Base-by-base conservation (phyloP, 768 basidiomycete genomes). In the Xerocomus brunneocitrinus region DNA sequence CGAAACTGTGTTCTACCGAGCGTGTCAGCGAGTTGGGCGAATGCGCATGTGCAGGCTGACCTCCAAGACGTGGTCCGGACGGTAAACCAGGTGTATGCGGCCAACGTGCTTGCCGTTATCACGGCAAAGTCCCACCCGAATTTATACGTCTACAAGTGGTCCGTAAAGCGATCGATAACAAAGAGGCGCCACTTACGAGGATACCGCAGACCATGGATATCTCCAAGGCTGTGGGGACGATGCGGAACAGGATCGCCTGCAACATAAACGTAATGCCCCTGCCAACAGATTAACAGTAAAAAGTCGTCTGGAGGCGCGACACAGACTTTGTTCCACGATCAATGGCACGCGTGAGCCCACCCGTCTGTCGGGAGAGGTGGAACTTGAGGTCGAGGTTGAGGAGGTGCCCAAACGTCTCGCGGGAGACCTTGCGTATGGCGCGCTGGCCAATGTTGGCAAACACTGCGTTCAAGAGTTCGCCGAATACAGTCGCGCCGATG, bases 91-190 rank as follows among this genome's bases (percentile, higher is more conserved):
- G 93, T 90, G 67, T 99, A 99, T 4, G 88, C 82, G 3, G 79
- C 88, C 78, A 99, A 83, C 0, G 95, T 91, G 1, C 80, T 69
- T 1, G 83, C 78, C 0, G 95, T 98, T 42, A 98, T 84, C 2
- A 89, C 91, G 4, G 97, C 95, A 70, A 95, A 99, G 67, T 97
- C 87, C 87, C 89, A 93, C 8, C 97, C 97, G 63, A 97, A 99
- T 66, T 98, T 95, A 64, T 91, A 98, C 2, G 92, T 95, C 94
- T 97, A 22, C 14, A 48, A 31, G 49, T 8, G 28, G 47, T 56
- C 39, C 52, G 31, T 19, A 48, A 36, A 46, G 32, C 41, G 34
- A 14, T 5, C 13, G 41, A 34, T 7, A 34, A 28, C 46, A 0
- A 35, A 8, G 41, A 27, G 36, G 25, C 8, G 5, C 25, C 47